Base-by-base conservation (phyloP, 768 basidiomycete genomes). In the Coprinopsis cinerea region DNA sequence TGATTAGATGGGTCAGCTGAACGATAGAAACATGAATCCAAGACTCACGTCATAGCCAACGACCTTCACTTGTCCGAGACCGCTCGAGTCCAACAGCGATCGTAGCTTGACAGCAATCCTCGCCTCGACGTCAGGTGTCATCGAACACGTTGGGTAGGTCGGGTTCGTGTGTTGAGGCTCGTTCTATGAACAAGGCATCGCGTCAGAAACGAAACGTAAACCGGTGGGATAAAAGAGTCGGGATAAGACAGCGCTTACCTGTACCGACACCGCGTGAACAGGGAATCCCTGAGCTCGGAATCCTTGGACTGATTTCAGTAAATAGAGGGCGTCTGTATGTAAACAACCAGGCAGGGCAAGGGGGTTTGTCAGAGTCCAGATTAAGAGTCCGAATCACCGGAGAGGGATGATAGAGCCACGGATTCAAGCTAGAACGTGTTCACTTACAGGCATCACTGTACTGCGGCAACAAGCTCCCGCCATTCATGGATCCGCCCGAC, bases 221-320 rank as follows among this genome's bases (percentile, higher is more conserved):
- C 23, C 22, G 36, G 43, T 20, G 26, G 18, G 25, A 3, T 10
- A 18, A 6, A 32, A 53, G 18, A 3, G 2, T 10, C 36, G 36
- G 36, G 36, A 18, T 23, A 11, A 9, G 23, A 35, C 53, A 22
- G n/a, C n/a, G n/a, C n/a, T n/a, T 23, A 61, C 66, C 57, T 89
- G 72, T 36, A 85, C 79, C 0, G 74, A 70, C 37, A 90, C 76
- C 0, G 84, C 85, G 51, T 82, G 87, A 13, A 81, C 59, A 1
- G 71, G 63, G 44, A 86, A 74, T 0, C 85, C 84, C 56, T 86
- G 66, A 51, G 53, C 73, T 46, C 75, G 67, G 64, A 86, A 86
- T 2, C 82, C 85, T 58, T 87, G 85, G 11, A 88, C 71, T 17
- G 77, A 71, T 63, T 88, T 88, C 20, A 88, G 63, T 10, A 89